A percentile compares a stretch with the other conserved stretches of the same genome.
Conservation (phyloP, 345 rosid species). For the Lepidium didymum region DNA sequence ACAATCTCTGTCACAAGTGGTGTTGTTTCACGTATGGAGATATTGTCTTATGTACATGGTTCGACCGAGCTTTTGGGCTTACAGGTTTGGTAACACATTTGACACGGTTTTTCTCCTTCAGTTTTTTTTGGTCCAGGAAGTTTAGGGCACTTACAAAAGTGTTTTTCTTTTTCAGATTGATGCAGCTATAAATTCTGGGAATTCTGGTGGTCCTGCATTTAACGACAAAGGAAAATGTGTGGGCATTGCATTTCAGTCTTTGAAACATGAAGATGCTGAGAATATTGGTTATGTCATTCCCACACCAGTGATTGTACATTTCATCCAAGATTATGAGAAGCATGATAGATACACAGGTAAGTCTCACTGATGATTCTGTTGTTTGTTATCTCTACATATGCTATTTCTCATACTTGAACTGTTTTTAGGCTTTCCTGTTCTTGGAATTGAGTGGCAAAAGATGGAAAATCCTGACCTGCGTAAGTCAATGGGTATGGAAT, state of each 20-base stretch:
- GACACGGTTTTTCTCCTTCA: background rate
- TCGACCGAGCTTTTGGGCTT: constrained; percentile 90
- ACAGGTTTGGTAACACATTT: constrained; percentile 40
- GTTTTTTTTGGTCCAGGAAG: background rate
- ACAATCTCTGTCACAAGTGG: constrained; percentile 97
- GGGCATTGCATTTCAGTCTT: constrained; percentile 97
- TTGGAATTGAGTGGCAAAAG: constrained; percentile 99
- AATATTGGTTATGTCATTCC: constrained; percentile 95
- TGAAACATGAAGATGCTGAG: constrained; percentile 90
- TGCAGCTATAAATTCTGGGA: constrained; percentile 96
- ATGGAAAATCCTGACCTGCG: constrained; percentile 96
- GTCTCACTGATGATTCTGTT: background rate
- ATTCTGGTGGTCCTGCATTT: constrained; percentile 98
- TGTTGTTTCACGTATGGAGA: constrained; percentile 91
- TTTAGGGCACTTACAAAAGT: background rate
- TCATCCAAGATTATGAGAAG: constrained; percentile 82
- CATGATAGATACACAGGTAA: constrained; percentile 81
- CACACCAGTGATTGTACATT: constrained; percentile 84
- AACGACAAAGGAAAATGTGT: constrained; percentile 86
- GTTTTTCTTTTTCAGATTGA: constrained; percentile 52
- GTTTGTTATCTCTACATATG: background rate
- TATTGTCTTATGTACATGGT: constrained; percentile 83
- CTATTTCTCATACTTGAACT: constrained; percentile 7
- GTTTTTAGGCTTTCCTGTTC: constrained; percentile 69
- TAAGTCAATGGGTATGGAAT: constrained; percentile 68